Evolutionary conservation across 805 yeast genomes (phyloP).

Genomic region (Kodamaea neixiangensis): DNA sequence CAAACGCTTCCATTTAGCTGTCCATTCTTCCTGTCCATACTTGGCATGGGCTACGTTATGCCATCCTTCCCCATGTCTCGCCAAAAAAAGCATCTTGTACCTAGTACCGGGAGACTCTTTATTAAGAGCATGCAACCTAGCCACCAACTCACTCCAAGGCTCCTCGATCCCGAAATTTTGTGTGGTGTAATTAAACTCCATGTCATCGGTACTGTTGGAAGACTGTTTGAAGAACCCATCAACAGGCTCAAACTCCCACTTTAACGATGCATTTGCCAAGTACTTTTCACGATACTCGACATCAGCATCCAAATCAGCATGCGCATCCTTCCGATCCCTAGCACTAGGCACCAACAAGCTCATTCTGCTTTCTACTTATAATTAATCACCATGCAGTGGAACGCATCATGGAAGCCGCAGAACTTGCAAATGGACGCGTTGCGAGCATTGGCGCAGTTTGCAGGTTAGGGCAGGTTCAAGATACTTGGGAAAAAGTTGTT

Average conservation of each 20-base stretch:
- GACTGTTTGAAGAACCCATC: conserved; percentile 27
- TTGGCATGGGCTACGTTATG: conserved; percentile 25
- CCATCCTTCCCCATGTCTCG: conserved; percentile 32
- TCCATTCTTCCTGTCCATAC: conserved; percentile 25
- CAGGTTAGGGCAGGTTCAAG: conserved; percentile 4
- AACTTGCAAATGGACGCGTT: not conserved
- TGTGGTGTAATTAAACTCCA: conserved; percentile 22
- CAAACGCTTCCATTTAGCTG: conserved; percentile 22
- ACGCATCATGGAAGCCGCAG: not conserved
- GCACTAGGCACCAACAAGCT: conserved; percentile 33
- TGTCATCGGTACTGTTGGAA: conserved; percentile 23
- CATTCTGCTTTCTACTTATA: conserved; percentile 12
- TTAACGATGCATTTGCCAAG: conserved; percentile 9
- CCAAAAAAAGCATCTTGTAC: conserved; percentile 26
- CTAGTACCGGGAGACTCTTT: conserved; percentile 13
- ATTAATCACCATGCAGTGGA: not conserved
- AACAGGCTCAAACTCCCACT: conserved; percentile 26
- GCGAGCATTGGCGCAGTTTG: not conserved
- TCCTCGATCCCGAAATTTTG: conserved; percentile 21
- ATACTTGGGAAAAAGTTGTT: conserved; percentile 5
- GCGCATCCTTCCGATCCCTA: conserved; percentile 35
- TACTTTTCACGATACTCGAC: conserved; percentile 16
- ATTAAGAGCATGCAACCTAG: conserved; percentile 17
- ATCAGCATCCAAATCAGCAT: conserved; percentile 26
- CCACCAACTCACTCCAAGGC: conserved; percentile 20